Percentiles rank a stretch among this genome's conserved stretches.
phyloP scores from a whole-genome alignment of 225 moss, liverwort and hornwort species.

The Pseudisothecium myosuroides region DNA sequence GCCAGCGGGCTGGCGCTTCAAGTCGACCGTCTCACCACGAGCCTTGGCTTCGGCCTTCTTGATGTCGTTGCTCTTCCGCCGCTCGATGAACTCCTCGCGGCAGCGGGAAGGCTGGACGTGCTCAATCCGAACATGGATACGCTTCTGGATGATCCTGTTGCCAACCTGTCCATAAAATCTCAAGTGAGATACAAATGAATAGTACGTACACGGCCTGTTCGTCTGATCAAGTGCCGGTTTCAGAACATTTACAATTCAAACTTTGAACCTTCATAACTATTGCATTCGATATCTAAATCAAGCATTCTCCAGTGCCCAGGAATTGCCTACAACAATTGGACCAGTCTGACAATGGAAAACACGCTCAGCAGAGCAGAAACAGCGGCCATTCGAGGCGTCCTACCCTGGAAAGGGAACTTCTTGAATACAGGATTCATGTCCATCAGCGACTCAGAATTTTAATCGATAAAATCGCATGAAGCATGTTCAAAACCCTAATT shows the following conservation, averaged over 20 bases:
- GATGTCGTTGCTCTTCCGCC: conserved; percentile 47
- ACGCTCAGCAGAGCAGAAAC: neutral
- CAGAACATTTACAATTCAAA: neutral
- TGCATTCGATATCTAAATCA: neutral
- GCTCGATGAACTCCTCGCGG: conserved; percentile 56
- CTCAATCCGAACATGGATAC: conserved; percentile 49
- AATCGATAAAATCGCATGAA: neutral
- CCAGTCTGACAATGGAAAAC: neutral
- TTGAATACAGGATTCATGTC: neutral
- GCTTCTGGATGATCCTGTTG: conserved; percentile 31
- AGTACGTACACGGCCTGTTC: neutral
- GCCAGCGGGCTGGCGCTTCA: conserved; percentile 63
- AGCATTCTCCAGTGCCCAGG: too few species aligned
- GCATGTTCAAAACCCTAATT: neutral
- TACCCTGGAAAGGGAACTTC: neutral
- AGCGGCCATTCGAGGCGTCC: neutral
- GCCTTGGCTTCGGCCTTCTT: conserved; percentile 31
- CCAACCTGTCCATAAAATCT: neutral
- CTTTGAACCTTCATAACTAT: neutral
- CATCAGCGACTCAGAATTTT: neutral
- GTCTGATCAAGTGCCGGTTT: neutral
- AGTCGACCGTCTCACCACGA: conserved; percentile 29
- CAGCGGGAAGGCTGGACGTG: conserved; percentile 43
- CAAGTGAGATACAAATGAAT: neutral
- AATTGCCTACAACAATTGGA: neutral